phyloP scores from a whole-genome alignment of 805 yeast species.

The Candida nanaspora region DNA sequence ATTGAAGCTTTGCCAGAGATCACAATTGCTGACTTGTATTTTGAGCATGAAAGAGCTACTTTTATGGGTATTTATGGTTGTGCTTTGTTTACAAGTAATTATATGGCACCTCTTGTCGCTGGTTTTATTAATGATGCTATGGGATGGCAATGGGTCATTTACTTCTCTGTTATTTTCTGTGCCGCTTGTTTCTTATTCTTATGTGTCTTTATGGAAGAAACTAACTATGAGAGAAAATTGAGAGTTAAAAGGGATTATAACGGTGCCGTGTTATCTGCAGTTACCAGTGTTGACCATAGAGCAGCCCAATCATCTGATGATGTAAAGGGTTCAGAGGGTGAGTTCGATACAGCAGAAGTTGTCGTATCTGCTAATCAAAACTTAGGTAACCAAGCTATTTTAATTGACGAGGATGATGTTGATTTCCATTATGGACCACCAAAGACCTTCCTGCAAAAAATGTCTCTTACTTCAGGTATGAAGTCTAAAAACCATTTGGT shows the following conservation, averaged over 20 bases:
- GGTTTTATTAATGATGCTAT: constrained; percentile 45
- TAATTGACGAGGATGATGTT: constrained; percentile 17
- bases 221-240: constrained; percentile 34
- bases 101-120: constrained; percentile 52
- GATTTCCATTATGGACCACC: constrained; percentile 17
- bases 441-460: constrained; percentile 34
- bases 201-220: constrained; percentile 47
- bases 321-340: constrained; percentile 5
- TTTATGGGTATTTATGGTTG: constrained; percentile 43
- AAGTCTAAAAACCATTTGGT: constrained; percentile 20
- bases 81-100: constrained; percentile 47
- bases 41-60: constrained; percentile 44
- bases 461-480: constrained; percentile 34
- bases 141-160: constrained; percentile 50
- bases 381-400: constrained; percentile 22
- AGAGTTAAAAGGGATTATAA: constrained; percentile 18
- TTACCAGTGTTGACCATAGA: constrained; percentile 15
- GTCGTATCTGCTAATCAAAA: constrained; percentile 15
- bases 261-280: constrained; percentile 14
- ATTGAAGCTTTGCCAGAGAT: constrained; percentile 44
- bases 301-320: constrained; percentile 8
- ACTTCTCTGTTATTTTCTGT: constrained; percentile 39
- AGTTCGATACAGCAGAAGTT: constrained; percentile 7
- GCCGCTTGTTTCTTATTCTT: constrained; percentile 32
- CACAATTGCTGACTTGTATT: constrained; percentile 41